Percentiles rank a stretch among this genome's conserved stretches.
phyloP scores from a whole-genome alignment of 2,329 filamentous ascomycete genomes.

The Didymosphaeria variabile region DNA sequence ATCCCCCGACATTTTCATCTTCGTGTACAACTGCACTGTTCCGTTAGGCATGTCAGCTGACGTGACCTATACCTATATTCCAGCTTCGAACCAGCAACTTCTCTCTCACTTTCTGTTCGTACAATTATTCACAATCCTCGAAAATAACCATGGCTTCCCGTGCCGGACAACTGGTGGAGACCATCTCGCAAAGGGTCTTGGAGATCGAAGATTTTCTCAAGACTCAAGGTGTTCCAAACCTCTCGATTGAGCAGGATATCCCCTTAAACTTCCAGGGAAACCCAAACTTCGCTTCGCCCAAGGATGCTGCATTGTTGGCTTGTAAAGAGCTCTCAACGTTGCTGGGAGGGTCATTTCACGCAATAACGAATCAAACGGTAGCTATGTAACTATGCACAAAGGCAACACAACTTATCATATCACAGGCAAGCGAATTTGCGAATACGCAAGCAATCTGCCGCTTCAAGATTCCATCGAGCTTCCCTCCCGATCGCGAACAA shows the following conservation, averaged over 20 bases:
- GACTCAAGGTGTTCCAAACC: slow-evolving; percentile 8
- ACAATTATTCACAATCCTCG: background rate
- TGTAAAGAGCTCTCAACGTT: slow-evolving; percentile 14
- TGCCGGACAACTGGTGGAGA: slow-evolving; percentile 9
- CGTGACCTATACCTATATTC: background rate
- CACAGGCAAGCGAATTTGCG: slow-evolving; percentile 9
- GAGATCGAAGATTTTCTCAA: slow-evolving; percentile 14
- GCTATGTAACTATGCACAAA: background rate
- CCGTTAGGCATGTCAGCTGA: background rate
- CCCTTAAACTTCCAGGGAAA: slow-evolving; percentile 6
- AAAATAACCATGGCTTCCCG: background rate
- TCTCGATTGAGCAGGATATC: slow-evolving; percentile 17
- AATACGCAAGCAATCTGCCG: slow-evolving; percentile 16
- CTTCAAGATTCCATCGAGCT: slow-evolving; percentile 18
- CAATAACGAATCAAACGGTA: slow-evolving; percentile 13
- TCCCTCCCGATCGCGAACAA: background rate
- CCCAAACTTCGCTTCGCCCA: slow-evolving; percentile 6
- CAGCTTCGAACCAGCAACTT: background rate
- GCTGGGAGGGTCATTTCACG: slow-evolving; percentile 10
- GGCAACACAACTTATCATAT: background rate
- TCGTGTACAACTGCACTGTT: background rate
- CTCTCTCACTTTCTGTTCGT: background rate
- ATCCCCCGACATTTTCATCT: background rate
- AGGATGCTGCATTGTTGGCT: slow-evolving; percentile 14
- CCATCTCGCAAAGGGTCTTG: slow-evolving; percentile 2